Conservation (phyloP, 257 asterid genomes). For the Orobanche coerulescens region DNA sequence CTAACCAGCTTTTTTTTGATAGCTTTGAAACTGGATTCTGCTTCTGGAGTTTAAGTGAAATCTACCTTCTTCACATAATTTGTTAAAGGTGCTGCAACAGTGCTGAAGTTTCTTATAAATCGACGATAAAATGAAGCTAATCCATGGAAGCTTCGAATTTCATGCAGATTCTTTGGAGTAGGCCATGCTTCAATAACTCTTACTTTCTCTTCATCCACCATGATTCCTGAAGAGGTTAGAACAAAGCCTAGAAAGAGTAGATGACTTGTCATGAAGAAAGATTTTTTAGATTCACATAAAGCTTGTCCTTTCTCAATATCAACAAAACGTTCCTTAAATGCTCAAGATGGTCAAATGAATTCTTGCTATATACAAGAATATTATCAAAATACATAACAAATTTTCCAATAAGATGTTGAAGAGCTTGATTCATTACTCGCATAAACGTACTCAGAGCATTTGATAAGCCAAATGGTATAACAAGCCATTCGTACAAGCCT, state of each 20-base stretch:
- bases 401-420: neutral
- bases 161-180: too few relatives aligned
- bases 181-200: too few relatives aligned
- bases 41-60: neutral
- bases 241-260: too few relatives aligned
- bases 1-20: neutral
- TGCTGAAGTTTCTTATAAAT: too few relatives aligned
- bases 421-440: neutral
- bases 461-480: neutral
- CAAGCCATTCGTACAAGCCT: neutral
- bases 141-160: neutral
- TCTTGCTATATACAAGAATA: neutral
- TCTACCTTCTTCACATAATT: neutral
- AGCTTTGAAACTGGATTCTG: neutral
- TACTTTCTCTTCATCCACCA: too few relatives aligned
- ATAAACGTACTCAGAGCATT: neutral
- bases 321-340: neutral
- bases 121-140: neutral
- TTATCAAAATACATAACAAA: neutral
- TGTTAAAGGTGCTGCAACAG: neutral
- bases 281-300: neutral
- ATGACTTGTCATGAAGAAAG: neutral
- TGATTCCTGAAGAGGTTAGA: too few relatives aligned
- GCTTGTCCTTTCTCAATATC: neutral
- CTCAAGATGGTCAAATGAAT: neutral